These are phyloP conservation scores for Leishmania lainsoni DNA, from an alignment of 208 protist species.

Conservation along the genomic window DNA sequence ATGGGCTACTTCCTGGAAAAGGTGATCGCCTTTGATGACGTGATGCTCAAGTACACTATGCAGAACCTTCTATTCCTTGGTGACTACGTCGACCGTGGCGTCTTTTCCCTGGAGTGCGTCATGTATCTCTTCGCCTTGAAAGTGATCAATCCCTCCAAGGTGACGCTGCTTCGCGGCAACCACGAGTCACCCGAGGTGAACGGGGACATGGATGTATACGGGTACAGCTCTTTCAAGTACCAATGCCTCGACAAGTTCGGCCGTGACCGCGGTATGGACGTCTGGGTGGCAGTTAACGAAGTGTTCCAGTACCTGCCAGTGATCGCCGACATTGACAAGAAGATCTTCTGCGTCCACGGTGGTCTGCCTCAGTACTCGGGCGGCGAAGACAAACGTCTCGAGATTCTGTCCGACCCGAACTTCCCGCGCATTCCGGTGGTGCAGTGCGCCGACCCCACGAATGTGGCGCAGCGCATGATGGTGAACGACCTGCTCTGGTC, in stretches of 20 bases:
- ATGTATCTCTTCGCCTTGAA: slow-evolving; percentile 91
- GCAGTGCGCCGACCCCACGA: slow-evolving; percentile 83
- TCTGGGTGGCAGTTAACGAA: slow-evolving; percentile 92
- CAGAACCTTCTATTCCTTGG: slow-evolving; percentile 96
- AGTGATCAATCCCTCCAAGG: slow-evolving; percentile 86
- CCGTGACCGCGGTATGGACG: slow-evolving; percentile 78
- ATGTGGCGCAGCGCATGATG: slow-evolving; percentile 89
- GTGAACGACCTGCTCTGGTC: slow-evolving; percentile 92
- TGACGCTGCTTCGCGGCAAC: slow-evolving; percentile 93
- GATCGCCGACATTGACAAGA: slow-evolving; percentile 93
- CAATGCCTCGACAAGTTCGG: slow-evolving; percentile 93
- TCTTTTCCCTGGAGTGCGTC: slow-evolving; percentile 88
- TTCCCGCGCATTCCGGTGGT: slow-evolving; percentile 90
- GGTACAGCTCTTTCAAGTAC: slow-evolving; percentile 92
- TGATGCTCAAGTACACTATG: slow-evolving; percentile 92
- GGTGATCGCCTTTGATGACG: slow-evolving; percentile 87
- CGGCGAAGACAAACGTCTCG: slow-evolving; percentile 85
- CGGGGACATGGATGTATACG: slow-evolving; percentile 93
- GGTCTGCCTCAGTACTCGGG: slow-evolving; percentile 93
- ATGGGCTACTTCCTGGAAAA: slow-evolving; percentile 92
- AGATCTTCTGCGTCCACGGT: slow-evolving; percentile 95
- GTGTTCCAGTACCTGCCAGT: slow-evolving; percentile 93
- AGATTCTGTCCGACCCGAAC: slow-evolving; percentile 81
- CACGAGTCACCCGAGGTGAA: slow-evolving; percentile 94
- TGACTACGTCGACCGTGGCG: slow-evolving; percentile 98